These are phyloP conservation scores for Phaeotremella skinneri DNA, from an alignment of 768 basidiomycete genomes.

Conservation along the genomic window DNA sequence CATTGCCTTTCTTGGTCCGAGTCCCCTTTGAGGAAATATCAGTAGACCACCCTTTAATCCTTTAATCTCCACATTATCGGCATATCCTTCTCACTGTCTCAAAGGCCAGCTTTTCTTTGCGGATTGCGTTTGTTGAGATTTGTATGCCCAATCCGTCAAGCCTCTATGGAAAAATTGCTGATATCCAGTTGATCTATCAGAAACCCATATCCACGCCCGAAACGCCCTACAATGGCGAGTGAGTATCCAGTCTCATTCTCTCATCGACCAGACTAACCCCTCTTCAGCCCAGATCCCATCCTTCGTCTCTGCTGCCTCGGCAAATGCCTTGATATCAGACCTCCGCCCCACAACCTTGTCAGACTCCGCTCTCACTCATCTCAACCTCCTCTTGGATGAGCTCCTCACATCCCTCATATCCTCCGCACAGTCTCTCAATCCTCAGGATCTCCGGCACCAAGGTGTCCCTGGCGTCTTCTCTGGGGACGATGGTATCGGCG, in stretches of 20 bases:
- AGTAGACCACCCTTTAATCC: too few species aligned
- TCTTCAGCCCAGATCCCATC: constrained; percentile 56
- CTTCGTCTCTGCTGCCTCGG: constrained; percentile 78
- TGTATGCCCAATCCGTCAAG: too few species aligned
- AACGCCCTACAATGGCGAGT: not conserved
- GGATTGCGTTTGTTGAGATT: too few species aligned
- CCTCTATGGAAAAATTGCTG: too few species aligned
- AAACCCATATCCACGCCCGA: not conserved
- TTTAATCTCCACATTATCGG: too few species aligned
- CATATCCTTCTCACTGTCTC: too few species aligned
- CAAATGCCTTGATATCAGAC: constrained; percentile 88
- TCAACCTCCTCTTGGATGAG: constrained; percentile 50
- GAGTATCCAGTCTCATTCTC: not conserved
- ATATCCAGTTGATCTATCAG: too few species aligned
- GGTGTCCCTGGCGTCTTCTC: constrained; percentile 45
- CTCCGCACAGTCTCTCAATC: constrained; percentile 40
- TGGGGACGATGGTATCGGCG: constrained; percentile 22
- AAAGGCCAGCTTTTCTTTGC: too few species aligned
- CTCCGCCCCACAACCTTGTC: constrained; percentile 86
- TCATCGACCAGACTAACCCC: constrained; percentile 3
- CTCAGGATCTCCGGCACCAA: constrained; percentile 35
- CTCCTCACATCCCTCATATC: constrained; percentile 34
- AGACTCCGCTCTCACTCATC: constrained; percentile 64
- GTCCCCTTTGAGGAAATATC: too few species aligned
- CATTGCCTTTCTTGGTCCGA: too few species aligned